phyloP scores from a whole-genome alignment of 768 basidiomycete genomes.

The Amanita polypyramis region DNA sequence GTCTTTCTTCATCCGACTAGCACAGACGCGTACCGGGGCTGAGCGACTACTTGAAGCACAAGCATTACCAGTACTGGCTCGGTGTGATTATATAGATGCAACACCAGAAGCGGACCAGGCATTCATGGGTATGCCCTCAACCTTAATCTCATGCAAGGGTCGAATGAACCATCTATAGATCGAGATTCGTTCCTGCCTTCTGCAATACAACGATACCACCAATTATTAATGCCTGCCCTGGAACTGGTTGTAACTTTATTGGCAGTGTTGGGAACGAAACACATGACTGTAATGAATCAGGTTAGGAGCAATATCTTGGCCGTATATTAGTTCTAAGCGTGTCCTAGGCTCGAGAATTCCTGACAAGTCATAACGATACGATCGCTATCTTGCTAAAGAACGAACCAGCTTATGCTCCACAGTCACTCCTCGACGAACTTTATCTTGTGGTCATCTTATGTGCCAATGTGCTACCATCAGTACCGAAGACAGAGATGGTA shows the following conservation, averaged over 20 bases:
- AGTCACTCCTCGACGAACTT: conserved; percentile 67
- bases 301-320: conserved; percentile 22
- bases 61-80: conserved; percentile 59
- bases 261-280: conserved; percentile 63
- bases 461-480: conserved; percentile 53
- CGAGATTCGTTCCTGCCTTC: conserved; percentile 82
- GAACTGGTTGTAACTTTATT: conserved; percentile 74
- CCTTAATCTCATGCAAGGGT: background rate
- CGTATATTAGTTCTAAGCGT: background rate
- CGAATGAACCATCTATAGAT: conserved; percentile 31
- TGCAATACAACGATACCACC: conserved; percentile 83
- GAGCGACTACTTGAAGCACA: conserved; percentile 77
- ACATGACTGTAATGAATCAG: conserved; percentile 60
- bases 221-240: conserved; percentile 77
- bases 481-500: conserved; percentile 74
- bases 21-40: conserved; percentile 74
- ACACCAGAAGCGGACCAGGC: conserved; percentile 77
- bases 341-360: conserved; percentile 63
- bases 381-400: conserved; percentile 76
- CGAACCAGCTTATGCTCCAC: conserved; percentile 47
- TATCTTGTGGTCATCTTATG: conserved; percentile 71
- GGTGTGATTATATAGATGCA: conserved; percentile 82
- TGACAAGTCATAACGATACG: conserved; percentile 76
- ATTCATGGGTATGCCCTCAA: conserved; percentile 52
- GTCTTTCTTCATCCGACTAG: conserved; percentile 78